These are phyloP conservation scores for Colletotrichum shisoi DNA, from an alignment of 2,329 filamentous ascomycete species.

Conservation along the genomic window DNA sequence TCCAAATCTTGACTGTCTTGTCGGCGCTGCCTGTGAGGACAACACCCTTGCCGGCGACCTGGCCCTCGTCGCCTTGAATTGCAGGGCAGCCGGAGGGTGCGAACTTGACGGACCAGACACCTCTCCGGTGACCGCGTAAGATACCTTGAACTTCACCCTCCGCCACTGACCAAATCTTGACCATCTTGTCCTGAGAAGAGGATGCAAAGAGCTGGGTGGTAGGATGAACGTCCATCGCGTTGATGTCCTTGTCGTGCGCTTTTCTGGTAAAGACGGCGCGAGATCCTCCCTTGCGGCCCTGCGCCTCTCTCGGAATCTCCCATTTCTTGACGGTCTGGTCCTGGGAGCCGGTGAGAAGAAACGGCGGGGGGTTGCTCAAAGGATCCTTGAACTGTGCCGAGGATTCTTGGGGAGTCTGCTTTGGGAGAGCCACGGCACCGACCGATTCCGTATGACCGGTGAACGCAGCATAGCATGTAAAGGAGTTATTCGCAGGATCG, in stretches of 20 bases:
- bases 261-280: conserved; percentile 86
- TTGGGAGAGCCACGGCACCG: conserved; percentile 85
- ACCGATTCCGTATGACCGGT: conserved; percentile 94
- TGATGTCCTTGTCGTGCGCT: conserved; percentile 98
- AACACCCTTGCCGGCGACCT: conserved; percentile 79
- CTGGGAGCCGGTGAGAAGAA: conserved; percentile 90
- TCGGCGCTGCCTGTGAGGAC: conserved; percentile 92
- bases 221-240: conserved; percentile 84
- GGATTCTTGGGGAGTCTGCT: conserved; percentile 69
- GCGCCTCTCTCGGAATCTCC: conserved; percentile 72
- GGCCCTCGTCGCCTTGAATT: conserved; percentile 74
- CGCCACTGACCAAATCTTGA: conserved; percentile 94
- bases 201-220: conserved; percentile 86
- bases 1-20: conserved; percentile 97
- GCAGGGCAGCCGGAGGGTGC: conserved; percentile 79
- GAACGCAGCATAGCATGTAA: conserved; percentile 80
- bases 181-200: conserved; percentile 93
- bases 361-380: conserved; percentile 79
- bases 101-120: conserved; percentile 95
- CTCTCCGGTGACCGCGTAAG: conserved; percentile 88
- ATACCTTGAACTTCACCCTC: conserved; percentile 92
- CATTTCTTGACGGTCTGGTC: conserved; percentile 96
- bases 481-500: conserved; percentile 77
- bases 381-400: conserved; percentile 77
- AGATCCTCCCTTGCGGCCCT: conserved; percentile 61